A percentile compares a stretch with the other conserved stretches of the same genome.
These are phyloP conservation scores for Boletus vinaceobasis DNA, from an alignment of 768 basidiomycete species.

Conservation along the genomic window DNA sequence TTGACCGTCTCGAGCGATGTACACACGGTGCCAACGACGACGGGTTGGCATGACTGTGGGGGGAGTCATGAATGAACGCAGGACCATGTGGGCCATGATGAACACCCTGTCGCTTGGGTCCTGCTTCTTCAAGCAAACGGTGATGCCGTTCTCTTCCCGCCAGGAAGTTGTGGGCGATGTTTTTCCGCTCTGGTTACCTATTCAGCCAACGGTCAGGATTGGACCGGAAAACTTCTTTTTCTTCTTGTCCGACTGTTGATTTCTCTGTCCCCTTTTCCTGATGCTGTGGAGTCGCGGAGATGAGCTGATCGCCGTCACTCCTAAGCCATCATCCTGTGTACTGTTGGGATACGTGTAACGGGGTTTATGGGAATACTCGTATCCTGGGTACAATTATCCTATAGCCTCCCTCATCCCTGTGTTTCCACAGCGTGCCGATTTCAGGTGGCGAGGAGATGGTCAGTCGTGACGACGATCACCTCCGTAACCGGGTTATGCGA, in stretches of 20 bases:
- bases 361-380: conserved; percentile 12
- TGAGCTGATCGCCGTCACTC: conserved; percentile 29
- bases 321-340: conserved; percentile 18
- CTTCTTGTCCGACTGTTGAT: background rate
- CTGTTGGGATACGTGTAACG: conserved; percentile 7
- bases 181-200: conserved; percentile 8
- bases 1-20: background rate
- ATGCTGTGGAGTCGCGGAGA: conserved; percentile 24
- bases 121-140: conserved; percentile 8
- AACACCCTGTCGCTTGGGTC: background rate
- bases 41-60: conserved; percentile 11
- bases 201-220: background rate
- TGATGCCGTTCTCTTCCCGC: background rate
- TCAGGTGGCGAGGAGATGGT: background rate
- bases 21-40: conserved; percentile 7
- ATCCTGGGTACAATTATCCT: background rate
- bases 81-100: background rate
- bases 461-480: conserved; percentile 5
- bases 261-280: conserved; percentile 7
- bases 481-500: conserved; percentile 11
- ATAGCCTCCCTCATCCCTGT: background rate
- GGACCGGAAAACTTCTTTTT: background rate
- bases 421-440: background rate
- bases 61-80: conserved; percentile 1
- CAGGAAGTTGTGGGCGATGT: background rate